A percentile compares a stretch with the other conserved stretches of the same genome.
Conservation (phyloP, 2,329 filamentous ascomycete species). For the Penicillium sp. region DNA sequence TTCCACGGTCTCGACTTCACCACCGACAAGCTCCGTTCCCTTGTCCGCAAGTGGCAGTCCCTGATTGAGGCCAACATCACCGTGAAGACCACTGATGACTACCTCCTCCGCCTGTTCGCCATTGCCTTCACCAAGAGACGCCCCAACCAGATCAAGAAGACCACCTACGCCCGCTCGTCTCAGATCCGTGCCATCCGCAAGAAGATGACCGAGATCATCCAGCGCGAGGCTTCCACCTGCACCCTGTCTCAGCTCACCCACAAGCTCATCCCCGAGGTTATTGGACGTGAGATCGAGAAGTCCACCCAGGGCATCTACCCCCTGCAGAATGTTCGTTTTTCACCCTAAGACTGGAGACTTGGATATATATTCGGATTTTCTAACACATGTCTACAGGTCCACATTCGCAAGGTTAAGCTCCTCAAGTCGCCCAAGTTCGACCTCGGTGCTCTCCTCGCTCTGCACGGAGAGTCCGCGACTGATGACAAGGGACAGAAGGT, state of each 20-base stretch:
- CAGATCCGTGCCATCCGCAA: slow-evolving; percentile 97
- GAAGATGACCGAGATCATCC: slow-evolving; percentile 99
- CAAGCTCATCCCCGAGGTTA: slow-evolving; percentile 98
- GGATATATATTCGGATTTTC: slow-evolving; percentile 5
- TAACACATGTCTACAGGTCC: slow-evolving; percentile 57
- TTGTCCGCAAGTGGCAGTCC: slow-evolving; percentile 99
- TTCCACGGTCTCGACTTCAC: slow-evolving; percentile 99
- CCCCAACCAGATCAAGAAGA: slow-evolving; percentile 99
- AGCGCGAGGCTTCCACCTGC: slow-evolving; percentile 87
- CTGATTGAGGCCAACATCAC: slow-evolving; percentile 99
- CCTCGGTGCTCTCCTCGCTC: slow-evolving; percentile 85
- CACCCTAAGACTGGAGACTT: background rate
- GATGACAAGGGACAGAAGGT: slow-evolving; percentile 98
- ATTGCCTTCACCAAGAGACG: slow-evolving; percentile 99
- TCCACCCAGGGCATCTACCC: slow-evolving; percentile 98
- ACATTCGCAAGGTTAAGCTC: slow-evolving; percentile 99
- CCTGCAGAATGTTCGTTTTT: slow-evolving; percentile 77
- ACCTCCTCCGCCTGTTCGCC: slow-evolving; percentile 96
- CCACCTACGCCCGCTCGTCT: slow-evolving; percentile 91
- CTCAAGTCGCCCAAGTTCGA: slow-evolving; percentile 99
- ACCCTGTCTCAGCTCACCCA: slow-evolving; percentile 91
- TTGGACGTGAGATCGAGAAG: slow-evolving; percentile 99
- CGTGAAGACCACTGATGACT: slow-evolving; percentile 99
- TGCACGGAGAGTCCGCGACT: slow-evolving; percentile 93
- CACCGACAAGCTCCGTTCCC: slow-evolving; percentile 97